Evolutionary conservation across 2,329 filamentous ascomycete genomes (phyloP), one percentile per base, ranked within the genome.

Genomic region (Bisporella sp.): DNA sequence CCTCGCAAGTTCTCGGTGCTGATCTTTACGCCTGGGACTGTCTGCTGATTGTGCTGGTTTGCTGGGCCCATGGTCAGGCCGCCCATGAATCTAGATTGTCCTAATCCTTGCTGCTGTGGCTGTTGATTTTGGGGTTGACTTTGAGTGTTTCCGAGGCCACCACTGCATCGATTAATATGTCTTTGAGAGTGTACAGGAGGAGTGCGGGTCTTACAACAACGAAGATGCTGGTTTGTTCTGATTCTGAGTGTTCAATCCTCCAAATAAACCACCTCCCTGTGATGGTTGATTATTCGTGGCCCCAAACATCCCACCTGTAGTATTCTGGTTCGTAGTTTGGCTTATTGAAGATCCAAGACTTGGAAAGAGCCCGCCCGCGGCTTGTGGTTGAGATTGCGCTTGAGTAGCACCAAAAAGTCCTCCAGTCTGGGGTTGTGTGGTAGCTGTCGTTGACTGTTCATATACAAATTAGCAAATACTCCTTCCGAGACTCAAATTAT

Each of bases 1-100:
- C 87, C 85, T 47, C 89, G 82, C 53, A 97, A 74, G 64, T 87
- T 88, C 59, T 80, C 80, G 47, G 87, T 70, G 67, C 93, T 87
- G 61, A 95, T 87, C 62, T 87, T 84, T 13, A 89, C 85, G 13
- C 86, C 88, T 0, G 85, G 82, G 12, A 84, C 76, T 11, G 73
- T 75, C 58, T 78, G 76, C 56, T 78, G 75, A 37, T 37, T 37
- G 46, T 74, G 71, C 45, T 64, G 58, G 30, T 57, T 62, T 54
- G 71, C 68, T 58, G 78, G 76, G 50, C 76, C 76, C 65, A 80
- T 72, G 12, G 54, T 55, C 12, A 60, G 45, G 4, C 61, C 58
- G 41, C 56, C 54, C 12, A 48, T 48, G 11, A 54, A 45, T 7
- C 71, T 41, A 68, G 61, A 48, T 59, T 68, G 28, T 41, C 47